These are phyloP conservation scores for Stemphylium beticola DNA, from an alignment of 2,329 filamentous ascomycete species.

Conservation along the genomic window DNA sequence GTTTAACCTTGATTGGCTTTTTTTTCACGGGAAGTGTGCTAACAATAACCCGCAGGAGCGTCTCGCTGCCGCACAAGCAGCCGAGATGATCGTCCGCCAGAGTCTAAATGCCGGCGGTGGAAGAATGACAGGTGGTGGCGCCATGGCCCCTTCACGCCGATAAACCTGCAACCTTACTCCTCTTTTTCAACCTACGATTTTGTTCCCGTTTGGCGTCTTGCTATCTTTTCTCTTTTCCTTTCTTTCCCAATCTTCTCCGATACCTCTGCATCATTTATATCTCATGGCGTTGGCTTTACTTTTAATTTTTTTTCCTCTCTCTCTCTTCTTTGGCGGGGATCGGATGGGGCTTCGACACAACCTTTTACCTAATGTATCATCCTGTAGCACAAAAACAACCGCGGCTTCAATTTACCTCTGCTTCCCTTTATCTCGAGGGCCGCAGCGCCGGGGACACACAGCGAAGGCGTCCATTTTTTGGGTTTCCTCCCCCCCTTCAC, in stretches of 20 bases:
- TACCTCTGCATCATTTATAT: slow-evolving; percentile 22
- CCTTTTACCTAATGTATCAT: no score
- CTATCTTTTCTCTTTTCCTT: neutral
- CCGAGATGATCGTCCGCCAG: slow-evolving; percentile 92
- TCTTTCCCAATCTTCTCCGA: slow-evolving; percentile 11
- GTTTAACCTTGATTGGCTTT: neutral
- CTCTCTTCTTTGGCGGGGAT: neutral
- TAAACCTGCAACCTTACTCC: neutral
- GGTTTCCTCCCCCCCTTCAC: no score
- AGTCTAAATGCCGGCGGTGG: slow-evolving; percentile 71
- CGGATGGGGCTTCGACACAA: no score
- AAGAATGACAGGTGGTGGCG: slow-evolving; percentile 55
- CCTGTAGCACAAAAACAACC: no score
- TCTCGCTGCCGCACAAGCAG: slow-evolving; percentile 85
- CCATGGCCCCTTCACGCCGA: slow-evolving; percentile 13
- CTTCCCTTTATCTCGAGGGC: no score
- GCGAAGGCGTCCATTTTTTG: no score
- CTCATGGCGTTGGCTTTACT: neutral
- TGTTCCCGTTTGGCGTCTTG: neutral
- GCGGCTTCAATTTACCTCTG: no score
- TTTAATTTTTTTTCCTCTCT: neutral
- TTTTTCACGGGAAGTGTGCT: neutral
- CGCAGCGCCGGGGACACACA: no score
- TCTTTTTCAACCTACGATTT: neutral
- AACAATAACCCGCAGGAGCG: slow-evolving; percentile 62